A percentile compares a stretch with the other conserved stretches of the same genome.
These are phyloP conservation scores for Porphyra umbilicalis DNA, from an alignment of 31 red algal species.

Conservation along the genomic window DNA sequence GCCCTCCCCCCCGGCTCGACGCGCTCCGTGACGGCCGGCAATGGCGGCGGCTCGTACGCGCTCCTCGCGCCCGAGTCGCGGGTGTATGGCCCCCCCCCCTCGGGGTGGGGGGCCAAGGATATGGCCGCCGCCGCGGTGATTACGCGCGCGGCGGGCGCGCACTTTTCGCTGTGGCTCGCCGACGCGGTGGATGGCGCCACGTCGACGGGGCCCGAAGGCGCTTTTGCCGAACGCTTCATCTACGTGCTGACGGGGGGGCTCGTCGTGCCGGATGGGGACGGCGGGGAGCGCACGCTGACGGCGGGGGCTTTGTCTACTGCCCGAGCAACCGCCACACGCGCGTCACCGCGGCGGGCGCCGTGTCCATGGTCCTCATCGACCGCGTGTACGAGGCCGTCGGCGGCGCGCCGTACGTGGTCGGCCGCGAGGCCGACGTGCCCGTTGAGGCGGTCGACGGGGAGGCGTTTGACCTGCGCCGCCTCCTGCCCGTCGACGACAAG, in stretches of 20 bases:
- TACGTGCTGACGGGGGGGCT: constrained; percentile 41
- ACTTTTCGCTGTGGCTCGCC: constrained; percentile 61
- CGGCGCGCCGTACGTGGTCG: constrained; percentile 16
- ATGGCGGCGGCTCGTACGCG: constrained; percentile 13
- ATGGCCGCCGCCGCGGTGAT: constrained; percentile 42
- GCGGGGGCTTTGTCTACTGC: constrained; percentile 34
- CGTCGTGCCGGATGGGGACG: constrained; percentile 7
- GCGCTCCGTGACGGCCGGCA: background rate
- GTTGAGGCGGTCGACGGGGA: constrained; percentile 38
- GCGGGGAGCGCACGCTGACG: constrained; percentile 1
- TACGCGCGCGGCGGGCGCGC: constrained; percentile 50
- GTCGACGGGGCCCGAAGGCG: background rate
- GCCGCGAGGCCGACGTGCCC: constrained; percentile 16
- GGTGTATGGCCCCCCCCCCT: constrained; percentile 23
- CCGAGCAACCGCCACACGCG: background rate
- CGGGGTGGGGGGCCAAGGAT: constrained; percentile 20
- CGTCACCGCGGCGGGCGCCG: background rate
- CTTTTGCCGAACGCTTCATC: constrained; percentile 42
- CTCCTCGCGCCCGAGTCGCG: constrained; percentile 52
- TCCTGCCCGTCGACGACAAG: constrained; percentile 19
- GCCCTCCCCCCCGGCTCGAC: background rate
- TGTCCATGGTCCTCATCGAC: constrained; percentile 23
- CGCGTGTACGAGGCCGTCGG: constrained; percentile 12
- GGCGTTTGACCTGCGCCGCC: constrained; percentile 38
- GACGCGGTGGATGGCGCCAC: constrained; percentile 9